Conservation (phyloP, 768 basidiomycete species). For the Psilocybe azurescens region DNA sequence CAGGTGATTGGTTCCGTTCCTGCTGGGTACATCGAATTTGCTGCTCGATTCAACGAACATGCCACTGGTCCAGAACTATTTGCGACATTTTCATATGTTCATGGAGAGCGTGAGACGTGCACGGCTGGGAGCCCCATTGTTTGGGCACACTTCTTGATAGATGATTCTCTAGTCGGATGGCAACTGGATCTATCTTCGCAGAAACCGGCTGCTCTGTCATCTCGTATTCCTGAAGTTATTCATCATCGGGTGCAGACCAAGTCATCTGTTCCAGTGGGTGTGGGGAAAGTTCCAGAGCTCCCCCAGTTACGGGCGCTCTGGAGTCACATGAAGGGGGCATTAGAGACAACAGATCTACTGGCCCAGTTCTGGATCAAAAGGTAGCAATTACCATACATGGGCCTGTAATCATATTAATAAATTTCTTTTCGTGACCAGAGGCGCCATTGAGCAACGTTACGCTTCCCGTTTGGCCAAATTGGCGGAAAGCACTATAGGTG, state of each 20-base stretch:
- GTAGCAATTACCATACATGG: neutral
- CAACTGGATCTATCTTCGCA: conserved; percentile 7
- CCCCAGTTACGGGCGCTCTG: conserved; percentile 16
- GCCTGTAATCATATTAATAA: conserved; percentile 1
- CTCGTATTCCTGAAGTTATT: neutral
- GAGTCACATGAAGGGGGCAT: conserved; percentile 15
- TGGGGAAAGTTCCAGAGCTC: conserved; percentile 5
- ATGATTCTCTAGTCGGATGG: conserved; percentile 17
- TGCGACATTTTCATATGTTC: conserved; percentile 19
- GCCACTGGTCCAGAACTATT: conserved; percentile 23
- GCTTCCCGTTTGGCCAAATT: conserved; percentile 24
- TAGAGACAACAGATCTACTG: conserved; percentile 22
- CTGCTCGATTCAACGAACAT: conserved; percentile 20
- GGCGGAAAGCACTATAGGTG: conserved; percentile 21
- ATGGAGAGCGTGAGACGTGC: conserved; percentile 14
- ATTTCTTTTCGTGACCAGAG: conserved; percentile 9
- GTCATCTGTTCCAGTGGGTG: conserved; percentile 3
- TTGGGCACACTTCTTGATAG: conserved; percentile 24
- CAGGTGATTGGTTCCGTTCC: conserved; percentile 17
- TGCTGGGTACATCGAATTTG: conserved; percentile 24
- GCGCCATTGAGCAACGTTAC: conserved; percentile 25
- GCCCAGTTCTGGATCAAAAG: conserved; percentile 24
- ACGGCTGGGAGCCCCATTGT: conserved; percentile 20
- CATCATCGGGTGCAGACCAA: neutral
- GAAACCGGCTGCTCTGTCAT: neutral